Conservation (phyloP, 768 basidiomycete genomes). For the Auricularia sp. region DNA sequence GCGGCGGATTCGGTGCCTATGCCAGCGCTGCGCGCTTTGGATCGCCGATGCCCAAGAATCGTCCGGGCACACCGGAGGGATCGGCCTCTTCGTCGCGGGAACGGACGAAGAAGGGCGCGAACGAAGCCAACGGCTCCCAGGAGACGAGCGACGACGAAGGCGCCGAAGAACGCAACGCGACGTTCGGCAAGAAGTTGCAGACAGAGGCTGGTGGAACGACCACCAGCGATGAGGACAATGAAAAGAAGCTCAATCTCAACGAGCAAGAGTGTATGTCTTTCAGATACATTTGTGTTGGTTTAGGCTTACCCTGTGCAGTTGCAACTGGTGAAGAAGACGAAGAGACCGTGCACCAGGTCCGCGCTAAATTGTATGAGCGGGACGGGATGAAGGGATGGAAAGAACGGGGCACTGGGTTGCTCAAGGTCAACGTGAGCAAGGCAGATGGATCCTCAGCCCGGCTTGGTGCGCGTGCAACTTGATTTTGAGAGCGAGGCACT, state of each 20-base stretch:
- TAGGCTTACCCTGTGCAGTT: slow-evolving; percentile 29
- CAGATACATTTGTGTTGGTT: background rate
- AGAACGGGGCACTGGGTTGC: slow-evolving; percentile 61
- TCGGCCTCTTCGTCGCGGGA: background rate
- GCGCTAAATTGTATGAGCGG: slow-evolving; percentile 64
- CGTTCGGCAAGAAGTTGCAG: background rate
- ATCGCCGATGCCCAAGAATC: background rate
- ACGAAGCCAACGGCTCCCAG: background rate
- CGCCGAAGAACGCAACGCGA: background rate
- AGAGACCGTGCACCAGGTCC: slow-evolving; percentile 61
- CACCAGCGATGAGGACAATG: slow-evolving; percentile 32
- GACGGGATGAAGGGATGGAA: slow-evolving; percentile 45
- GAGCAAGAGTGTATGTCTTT: slow-evolving; percentile 55
- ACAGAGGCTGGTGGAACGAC: slow-evolving; percentile 28
- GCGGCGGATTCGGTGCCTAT: background rate
- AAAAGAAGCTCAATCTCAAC: slow-evolving; percentile 38
- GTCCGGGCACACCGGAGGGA: background rate
- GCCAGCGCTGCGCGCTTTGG: background rate
- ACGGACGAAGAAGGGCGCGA: background rate
- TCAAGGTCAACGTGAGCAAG: slow-evolving; percentile 58
- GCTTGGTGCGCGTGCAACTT: slow-evolving; percentile 36
- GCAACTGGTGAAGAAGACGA: slow-evolving; percentile 78
- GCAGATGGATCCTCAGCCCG: slow-evolving; percentile 60
- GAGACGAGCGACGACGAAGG: background rate
- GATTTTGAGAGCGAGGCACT: background rate